These are phyloP conservation scores for Brassica hybrid DNA, from an alignment of 441 rosid genomes.

Conservation along the genomic window DNA sequence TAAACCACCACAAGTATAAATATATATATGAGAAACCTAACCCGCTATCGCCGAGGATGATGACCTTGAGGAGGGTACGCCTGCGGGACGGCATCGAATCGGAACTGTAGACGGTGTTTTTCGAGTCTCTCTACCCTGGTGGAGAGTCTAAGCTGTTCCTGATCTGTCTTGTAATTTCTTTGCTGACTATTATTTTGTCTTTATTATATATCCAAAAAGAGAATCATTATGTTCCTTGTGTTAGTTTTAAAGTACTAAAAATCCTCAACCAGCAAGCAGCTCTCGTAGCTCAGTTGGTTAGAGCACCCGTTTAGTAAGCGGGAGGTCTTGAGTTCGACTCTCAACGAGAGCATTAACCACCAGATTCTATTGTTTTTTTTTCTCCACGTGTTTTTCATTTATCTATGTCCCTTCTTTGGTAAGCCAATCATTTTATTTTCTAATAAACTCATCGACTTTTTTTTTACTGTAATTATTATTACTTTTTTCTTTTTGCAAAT, in stretches of 20 bases:
- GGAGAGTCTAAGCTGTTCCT: slow-evolving; percentile 41
- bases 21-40: slow-evolving; percentile 21
- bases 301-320: slow-evolving; percentile 99
- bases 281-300: slow-evolving; percentile 98
- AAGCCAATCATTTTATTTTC: slow-evolving; percentile 22
- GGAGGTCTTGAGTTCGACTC: slow-evolving; percentile 99
- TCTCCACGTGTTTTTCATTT: slow-evolving; percentile 10
- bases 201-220: background rate
- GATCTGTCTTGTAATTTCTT: slow-evolving; percentile 41
- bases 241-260: no score
- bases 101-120: no score
- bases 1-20: background rate
- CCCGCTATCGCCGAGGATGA: slow-evolving; percentile 93
- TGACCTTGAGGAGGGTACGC: slow-evolving; percentile 80
- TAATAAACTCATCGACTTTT: background rate
- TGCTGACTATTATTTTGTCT: slow-evolving; percentile 32
- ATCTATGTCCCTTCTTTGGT: background rate
- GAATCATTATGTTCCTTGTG: background rate
- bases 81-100: slow-evolving; percentile 72
- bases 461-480: background rate
- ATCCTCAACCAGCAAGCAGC: slow-evolving; percentile 28
- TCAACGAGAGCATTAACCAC: slow-evolving; percentile 59
- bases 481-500: slow-evolving; percentile 10
- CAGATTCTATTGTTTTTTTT: background rate
- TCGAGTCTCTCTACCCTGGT: no score